These are phyloP conservation scores for Globisporangium alternatum DNA, from an alignment of 352 stramenopile species.

Conservation along the genomic window DNA sequence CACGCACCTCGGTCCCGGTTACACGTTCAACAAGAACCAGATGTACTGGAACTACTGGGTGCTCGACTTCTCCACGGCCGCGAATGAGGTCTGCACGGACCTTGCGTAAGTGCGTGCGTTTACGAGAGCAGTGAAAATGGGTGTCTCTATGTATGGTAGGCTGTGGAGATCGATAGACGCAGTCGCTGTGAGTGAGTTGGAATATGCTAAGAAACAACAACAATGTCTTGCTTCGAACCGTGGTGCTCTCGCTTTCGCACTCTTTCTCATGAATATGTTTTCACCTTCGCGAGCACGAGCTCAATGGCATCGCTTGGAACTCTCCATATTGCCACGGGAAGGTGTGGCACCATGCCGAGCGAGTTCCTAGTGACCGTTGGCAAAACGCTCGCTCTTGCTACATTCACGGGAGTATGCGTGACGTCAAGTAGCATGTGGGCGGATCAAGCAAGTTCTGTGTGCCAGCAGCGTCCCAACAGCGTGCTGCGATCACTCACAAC, in stretches of 20 bases:
- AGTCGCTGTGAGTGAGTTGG: conserved; percentile 5
- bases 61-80: conserved; percentile 24
- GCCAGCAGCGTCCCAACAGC: no score
- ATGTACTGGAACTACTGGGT: conserved; percentile 33
- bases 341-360: no score
- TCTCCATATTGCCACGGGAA: no score
- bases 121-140: background rate
- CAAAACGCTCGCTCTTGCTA: no score
- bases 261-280: no score
- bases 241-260: no score
- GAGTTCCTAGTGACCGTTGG: no score
- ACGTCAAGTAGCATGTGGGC: no score
- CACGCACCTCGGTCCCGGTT: conserved; percentile 29
- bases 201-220: background rate
- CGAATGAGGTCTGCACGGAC: conserved; percentile 18
- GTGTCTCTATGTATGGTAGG: conserved; percentile 4
- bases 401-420: no score
- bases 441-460: background rate
- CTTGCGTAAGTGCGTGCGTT: background rate
- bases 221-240: background rate
- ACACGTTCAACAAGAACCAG: conserved; percentile 29
- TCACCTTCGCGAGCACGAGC: no score
- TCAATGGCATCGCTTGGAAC: no score
- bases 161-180: background rate
- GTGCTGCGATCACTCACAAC: no score